Conservation (phyloP, 352 stramenopile genomes). For the Pythium dissimile region DNA sequence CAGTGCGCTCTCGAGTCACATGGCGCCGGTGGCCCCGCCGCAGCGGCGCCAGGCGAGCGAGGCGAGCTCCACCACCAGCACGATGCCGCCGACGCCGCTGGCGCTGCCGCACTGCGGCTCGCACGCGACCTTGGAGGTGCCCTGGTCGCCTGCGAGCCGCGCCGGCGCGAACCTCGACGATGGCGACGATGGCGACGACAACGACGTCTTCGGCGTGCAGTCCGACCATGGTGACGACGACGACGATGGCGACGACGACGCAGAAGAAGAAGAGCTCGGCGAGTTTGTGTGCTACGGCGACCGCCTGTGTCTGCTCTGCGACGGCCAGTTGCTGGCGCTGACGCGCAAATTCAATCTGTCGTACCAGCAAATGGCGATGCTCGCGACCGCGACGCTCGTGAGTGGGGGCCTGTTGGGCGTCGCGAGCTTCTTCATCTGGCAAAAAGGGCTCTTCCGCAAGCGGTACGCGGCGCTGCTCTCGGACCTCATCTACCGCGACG, state of each 20-base stretch:
- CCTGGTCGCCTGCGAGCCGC: slow-evolving; percentile 16
- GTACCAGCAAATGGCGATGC: slow-evolving; percentile 65
- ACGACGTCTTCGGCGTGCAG: slow-evolving; percentile 50
- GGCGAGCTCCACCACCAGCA: slow-evolving; percentile 15
- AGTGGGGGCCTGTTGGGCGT: slow-evolving; percentile 60
- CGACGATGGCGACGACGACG: slow-evolving; percentile 26
- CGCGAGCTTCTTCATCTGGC: slow-evolving; percentile 67
- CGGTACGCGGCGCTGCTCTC: slow-evolving; percentile 69
- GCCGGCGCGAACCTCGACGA: slow-evolving; percentile 3
- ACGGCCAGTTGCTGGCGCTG: slow-evolving; percentile 65
- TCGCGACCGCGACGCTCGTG: slow-evolving; percentile 45
- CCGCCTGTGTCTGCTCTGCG: slow-evolving; percentile 65
- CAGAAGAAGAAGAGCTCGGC: slow-evolving; percentile 9
- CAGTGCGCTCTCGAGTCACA: background rate
- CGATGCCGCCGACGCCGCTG: background rate
- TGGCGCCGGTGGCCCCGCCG: background rate
- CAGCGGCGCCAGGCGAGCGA: slow-evolving; percentile 16
- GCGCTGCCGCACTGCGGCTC: slow-evolving; percentile 17
- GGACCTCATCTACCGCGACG: slow-evolving; percentile 27
- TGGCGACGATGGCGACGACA: slow-evolving; percentile 15
- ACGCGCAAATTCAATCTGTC: slow-evolving; percentile 75
- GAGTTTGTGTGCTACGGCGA: slow-evolving; percentile 80
- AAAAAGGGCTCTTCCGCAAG: slow-evolving; percentile 66
- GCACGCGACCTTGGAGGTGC: slow-evolving; percentile 16
- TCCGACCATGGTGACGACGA: background rate